Conservation (phyloP, 2,329 filamentous ascomycete species). For the Colletotrichum cuscutae region DNA sequence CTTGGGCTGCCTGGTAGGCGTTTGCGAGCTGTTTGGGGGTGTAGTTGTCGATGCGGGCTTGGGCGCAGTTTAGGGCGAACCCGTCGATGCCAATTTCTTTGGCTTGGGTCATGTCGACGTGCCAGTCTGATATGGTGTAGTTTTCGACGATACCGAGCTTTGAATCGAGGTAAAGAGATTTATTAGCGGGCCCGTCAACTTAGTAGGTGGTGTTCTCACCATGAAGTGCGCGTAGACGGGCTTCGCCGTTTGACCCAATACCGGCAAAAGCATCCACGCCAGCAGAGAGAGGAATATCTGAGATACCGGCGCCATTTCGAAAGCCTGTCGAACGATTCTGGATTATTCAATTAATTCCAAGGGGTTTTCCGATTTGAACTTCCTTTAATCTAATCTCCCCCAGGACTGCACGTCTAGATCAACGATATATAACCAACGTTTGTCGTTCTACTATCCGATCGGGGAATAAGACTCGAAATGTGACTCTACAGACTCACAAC, state of each 20-base stretch:
- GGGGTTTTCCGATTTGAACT: no score
- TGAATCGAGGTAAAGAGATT: neutral
- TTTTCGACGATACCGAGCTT: neutral
- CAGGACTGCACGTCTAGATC: no score
- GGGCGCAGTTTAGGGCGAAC: neutral
- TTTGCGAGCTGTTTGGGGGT: neutral
- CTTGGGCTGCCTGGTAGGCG: constrained; percentile 23
- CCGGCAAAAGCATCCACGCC: neutral
- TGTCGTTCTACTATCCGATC: neutral
- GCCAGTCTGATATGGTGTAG: neutral
- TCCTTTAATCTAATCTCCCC: no score
- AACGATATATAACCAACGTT: no score
- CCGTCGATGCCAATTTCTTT: neutral
- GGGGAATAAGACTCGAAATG: neutral
- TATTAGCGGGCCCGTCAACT: neutral
- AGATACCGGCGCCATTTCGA: neutral
- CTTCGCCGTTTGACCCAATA: neutral
- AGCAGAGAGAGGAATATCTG: neutral
- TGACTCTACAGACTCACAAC: neutral
- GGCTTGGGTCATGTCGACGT: neutral
- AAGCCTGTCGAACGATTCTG: no score
- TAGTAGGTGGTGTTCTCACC: neutral
- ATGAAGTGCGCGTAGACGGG: neutral
- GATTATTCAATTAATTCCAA: no score
- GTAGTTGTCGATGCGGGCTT: neutral